Evolutionary conservation across 2,329 filamentous ascomycete genomes (phyloP).

Genomic region (Thielaviopsis euricoi): DNA sequence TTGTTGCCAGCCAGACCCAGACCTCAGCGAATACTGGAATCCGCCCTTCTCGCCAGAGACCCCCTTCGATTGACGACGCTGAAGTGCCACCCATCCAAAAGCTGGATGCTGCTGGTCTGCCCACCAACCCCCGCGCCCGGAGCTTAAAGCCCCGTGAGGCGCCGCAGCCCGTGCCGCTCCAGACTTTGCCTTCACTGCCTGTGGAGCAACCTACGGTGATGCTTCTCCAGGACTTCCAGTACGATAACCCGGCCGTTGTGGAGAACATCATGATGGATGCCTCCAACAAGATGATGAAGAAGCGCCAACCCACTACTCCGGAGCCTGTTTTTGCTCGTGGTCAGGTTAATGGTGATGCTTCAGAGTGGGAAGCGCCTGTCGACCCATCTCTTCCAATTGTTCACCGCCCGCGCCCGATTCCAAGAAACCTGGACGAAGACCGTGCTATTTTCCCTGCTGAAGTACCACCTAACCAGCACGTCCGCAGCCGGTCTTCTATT

Average conservation of each 20-base stretch:
- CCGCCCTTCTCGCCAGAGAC: constrained; percentile 18
- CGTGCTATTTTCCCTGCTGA: constrained; percentile 31
- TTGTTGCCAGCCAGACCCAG: constrained; percentile 18
- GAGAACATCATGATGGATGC: constrained; percentile 31
- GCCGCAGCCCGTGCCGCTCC: constrained; percentile 13
- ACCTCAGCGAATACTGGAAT: constrained; percentile 18
- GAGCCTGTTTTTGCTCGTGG: neutral
- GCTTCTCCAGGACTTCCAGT: constrained; percentile 39
- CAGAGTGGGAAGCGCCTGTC: constrained; percentile 14
- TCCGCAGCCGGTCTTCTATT: constrained; percentile 31
- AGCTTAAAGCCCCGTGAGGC: constrained; percentile 17
- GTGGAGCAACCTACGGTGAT: constrained; percentile 30
- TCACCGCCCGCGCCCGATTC: constrained; percentile 39
- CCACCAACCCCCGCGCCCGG: constrained; percentile 28
- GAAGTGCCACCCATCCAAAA: constrained; percentile 24
- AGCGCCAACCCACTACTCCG: neutral
- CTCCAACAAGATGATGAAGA: constrained; percentile 18
- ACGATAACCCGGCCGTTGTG: constrained; percentile 33
- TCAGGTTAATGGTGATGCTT: neutral
- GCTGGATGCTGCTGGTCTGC: constrained; percentile 30
- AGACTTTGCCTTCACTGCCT: neutral
- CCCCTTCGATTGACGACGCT: constrained; percentile 14
- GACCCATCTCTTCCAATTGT: constrained; percentile 23
- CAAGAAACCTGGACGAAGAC: constrained; percentile 29
- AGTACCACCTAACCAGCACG: constrained; percentile 23